phyloP scores from a whole-genome alignment of 2,329 filamentous ascomycete genomes.

The Phialophora macrospora region DNA sequence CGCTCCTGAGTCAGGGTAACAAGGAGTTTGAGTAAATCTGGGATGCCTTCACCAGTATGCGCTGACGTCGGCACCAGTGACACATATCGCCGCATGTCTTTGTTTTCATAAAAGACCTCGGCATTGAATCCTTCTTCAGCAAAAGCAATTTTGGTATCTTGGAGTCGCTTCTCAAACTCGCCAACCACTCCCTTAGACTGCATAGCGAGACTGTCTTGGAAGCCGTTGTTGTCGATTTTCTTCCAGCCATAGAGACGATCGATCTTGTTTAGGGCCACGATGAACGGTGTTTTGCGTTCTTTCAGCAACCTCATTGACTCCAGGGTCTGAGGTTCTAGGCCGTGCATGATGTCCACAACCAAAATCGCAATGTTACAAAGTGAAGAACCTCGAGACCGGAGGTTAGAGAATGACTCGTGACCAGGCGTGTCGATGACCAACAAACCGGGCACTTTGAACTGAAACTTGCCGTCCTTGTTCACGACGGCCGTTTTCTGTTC shows the following conservation, averaged over 20 bases:
- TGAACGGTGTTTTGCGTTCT: conserved; percentile 95
- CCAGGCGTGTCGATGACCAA: conserved; percentile 97
- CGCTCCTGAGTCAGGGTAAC: conserved; percentile 91
- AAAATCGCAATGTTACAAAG: conserved; percentile 99
- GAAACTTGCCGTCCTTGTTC: conserved; percentile 85
- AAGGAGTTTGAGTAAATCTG: conserved; percentile 97
- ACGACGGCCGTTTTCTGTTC: conserved; percentile 90
- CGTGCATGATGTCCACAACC: conserved; percentile 99
- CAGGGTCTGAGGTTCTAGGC: conserved; percentile 92
- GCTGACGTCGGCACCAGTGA: conserved; percentile 98
- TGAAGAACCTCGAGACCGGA: conserved; percentile 94
- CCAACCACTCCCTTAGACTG: conserved; percentile 93
- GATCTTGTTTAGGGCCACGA: conserved; percentile 99
- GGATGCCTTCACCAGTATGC: conserved; percentile 98
- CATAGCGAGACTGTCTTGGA: conserved; percentile 85
- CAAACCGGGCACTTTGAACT: conserved; percentile 97
- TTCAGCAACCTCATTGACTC: conserved; percentile 95
- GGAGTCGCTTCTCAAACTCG: conserved; percentile 88
- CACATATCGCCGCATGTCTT: conserved; percentile 90
- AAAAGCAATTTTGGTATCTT: conserved; percentile 91
- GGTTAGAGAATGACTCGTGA: conserved; percentile 99
- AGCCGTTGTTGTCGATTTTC: conserved; percentile 97
- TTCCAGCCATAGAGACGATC: conserved; percentile 99
- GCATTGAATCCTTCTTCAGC: conserved; percentile 97
- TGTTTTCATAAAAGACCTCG: conserved; percentile 96